Conservation (phyloP, 345 rosid genomes). For the Balakata baccata region DNA sequence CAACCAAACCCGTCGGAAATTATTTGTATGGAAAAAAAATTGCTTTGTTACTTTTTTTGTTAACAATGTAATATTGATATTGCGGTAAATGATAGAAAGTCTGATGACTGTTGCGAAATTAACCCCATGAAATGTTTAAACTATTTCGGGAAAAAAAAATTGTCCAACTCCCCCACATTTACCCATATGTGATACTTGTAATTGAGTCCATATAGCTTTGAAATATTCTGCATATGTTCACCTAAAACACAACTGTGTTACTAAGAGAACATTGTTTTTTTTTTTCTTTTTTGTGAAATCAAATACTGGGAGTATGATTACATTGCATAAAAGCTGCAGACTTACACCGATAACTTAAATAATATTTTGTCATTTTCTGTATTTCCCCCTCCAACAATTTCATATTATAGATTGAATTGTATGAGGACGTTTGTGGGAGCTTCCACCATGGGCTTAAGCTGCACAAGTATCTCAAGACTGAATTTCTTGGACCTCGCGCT, state of each 20-base stretch:
- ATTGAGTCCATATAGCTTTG: not conserved
- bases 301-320: not conserved
- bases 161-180: not conserved
- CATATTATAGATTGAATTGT: constrained; percentile 66
- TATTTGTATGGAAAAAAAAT: too few relatives aligned
- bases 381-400: not conserved
- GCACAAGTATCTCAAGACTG: too few relatives aligned
- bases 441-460: too few relatives aligned
- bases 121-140: too few relatives aligned
- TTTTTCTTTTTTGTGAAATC: too few relatives aligned
- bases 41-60: too few relatives aligned
- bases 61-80: too few relatives aligned
- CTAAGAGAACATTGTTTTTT: not conserved
- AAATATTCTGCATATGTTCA: not conserved
- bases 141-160: not conserved
- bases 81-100: too few relatives aligned
- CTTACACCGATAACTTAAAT: not conserved
- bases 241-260: not conserved
- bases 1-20: too few relatives aligned
- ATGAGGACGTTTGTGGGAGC: constrained; percentile 81
- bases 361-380: not conserved
- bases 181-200: too few relatives aligned
- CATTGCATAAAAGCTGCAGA: not conserved
- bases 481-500: constrained; percentile 82
- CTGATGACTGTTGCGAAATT: too few relatives aligned